These are phyloP conservation scores for Gossypium rotundifolium DNA, from an alignment of 345 rosid genomes.

Conservation along the genomic window DNA sequence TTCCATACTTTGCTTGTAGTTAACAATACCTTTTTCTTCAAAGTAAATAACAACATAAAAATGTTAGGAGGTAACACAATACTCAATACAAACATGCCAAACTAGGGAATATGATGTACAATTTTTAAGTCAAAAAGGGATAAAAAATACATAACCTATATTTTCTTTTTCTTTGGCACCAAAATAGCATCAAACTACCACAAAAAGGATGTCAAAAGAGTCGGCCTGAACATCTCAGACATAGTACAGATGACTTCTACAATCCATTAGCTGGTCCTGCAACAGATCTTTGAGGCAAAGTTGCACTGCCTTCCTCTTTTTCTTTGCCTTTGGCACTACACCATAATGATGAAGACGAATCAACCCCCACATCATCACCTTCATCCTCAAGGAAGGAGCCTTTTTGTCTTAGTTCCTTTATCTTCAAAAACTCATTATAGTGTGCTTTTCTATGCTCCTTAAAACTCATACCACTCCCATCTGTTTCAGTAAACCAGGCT, in stretches of 20 bases:
- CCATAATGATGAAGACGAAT: constrained; percentile 37
- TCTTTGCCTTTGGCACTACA: constrained; percentile 39
- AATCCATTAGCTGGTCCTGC: constrained; percentile 28
- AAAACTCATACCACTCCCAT: constrained; percentile 40
- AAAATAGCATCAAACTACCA: constrained; percentile 2
- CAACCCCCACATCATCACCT: constrained; percentile 42
- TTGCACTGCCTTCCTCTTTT: constrained; percentile 33
- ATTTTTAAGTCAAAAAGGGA: neutral
- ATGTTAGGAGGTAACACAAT: no score
- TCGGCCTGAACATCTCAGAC: neutral
- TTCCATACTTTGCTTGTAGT: no score
- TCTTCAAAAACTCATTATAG: constrained; percentile 78
- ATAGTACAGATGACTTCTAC: neutral
- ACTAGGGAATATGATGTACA: neutral
- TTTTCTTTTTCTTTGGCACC: neutral
- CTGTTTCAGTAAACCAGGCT: constrained; percentile 21
- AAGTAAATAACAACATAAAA: no score
- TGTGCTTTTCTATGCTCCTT: constrained; percentile 79
- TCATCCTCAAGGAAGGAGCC: constrained; percentile 65
- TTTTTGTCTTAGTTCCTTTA: constrained; percentile 61
- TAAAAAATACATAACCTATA: neutral
- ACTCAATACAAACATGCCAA: neutral
- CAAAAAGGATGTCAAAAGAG: neutral
- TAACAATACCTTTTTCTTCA: no score
- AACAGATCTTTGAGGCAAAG: constrained; percentile 21